These are phyloP conservation scores for Salix exigua DNA, from an alignment of 345 rosid genomes.

Conservation along the genomic window DNA sequence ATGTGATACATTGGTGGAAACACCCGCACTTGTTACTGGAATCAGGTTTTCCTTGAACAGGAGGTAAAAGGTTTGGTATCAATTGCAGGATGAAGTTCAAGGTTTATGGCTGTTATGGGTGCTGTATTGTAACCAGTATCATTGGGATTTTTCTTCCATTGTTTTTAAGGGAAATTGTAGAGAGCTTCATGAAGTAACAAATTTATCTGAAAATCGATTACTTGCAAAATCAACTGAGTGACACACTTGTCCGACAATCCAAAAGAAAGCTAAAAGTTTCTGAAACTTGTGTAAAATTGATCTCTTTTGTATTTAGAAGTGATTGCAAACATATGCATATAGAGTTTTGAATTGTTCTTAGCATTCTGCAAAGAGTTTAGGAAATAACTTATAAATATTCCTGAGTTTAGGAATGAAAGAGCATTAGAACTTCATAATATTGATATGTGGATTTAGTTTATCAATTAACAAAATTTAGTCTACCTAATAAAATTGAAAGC, in stretches of 20 bases:
- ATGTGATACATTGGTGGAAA: background rate
- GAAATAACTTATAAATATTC: too few relatives aligned
- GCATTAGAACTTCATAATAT: too few relatives aligned
- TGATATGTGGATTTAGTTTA: too few relatives aligned
- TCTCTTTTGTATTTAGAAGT: too few relatives aligned
- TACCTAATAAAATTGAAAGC: too few relatives aligned
- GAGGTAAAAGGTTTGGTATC: background rate
- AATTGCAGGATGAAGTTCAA: background rate
- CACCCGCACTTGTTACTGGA: background rate
- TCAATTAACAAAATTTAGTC: too few relatives aligned
- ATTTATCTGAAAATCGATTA: background rate
- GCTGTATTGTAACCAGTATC: background rate
- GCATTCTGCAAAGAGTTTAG: background rate
- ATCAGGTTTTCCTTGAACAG: background rate
- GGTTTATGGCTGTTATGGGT: background rate
- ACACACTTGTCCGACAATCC: too few relatives aligned
- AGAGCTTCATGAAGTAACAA: background rate
- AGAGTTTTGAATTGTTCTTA: background rate
- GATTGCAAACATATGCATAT: background rate
- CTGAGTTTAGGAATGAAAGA: too few relatives aligned
- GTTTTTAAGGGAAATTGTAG: background rate
- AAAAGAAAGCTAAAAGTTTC: too few relatives aligned
- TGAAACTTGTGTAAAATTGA: too few relatives aligned
- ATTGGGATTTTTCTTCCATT: background rate
- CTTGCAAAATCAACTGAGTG: background rate